phyloP scores from a whole-genome alignment of 768 basidiomycete species.

The Polyporus arcularius region DNA sequence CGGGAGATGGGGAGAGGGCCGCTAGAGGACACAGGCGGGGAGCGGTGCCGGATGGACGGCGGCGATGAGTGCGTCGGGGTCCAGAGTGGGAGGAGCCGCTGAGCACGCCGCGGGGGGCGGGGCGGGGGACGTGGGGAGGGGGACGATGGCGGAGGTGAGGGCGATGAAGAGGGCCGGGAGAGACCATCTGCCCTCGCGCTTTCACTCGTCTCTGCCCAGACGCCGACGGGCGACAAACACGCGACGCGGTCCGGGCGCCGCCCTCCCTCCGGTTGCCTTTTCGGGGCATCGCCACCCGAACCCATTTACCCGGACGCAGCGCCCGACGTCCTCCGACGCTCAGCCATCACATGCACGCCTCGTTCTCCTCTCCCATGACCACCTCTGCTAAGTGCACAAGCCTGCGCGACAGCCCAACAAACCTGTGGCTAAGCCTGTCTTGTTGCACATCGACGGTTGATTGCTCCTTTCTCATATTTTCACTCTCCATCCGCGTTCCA shows the following conservation, averaged over 20 bases:
- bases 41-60: neutral
- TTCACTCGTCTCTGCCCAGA: neutral
- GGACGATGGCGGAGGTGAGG: neutral
- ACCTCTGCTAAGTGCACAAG: neutral
- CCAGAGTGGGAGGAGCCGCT: neutral
- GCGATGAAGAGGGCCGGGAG: neutral
- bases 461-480: no score
- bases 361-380: slow-evolving; percentile 6
- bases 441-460: no score
- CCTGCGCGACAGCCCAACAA: neutral
- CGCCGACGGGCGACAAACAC: neutral
- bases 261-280: slow-evolving; percentile 1
- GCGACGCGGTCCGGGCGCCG: slow-evolving; percentile 1
- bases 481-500: no score
- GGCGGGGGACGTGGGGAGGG: neutral
- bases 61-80: neutral
- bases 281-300: slow-evolving; percentile 11
- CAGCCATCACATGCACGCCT: slow-evolving; percentile 10
- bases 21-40: neutral
- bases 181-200: neutral
- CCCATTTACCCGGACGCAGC: slow-evolving; percentile 8
- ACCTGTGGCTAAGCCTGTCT: neutral
- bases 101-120: neutral
- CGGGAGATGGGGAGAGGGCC: neutral
- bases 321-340: neutral